Base-by-base conservation (phyloP, 306 rosid genomes). In the Sophora flavescens region DNA sequence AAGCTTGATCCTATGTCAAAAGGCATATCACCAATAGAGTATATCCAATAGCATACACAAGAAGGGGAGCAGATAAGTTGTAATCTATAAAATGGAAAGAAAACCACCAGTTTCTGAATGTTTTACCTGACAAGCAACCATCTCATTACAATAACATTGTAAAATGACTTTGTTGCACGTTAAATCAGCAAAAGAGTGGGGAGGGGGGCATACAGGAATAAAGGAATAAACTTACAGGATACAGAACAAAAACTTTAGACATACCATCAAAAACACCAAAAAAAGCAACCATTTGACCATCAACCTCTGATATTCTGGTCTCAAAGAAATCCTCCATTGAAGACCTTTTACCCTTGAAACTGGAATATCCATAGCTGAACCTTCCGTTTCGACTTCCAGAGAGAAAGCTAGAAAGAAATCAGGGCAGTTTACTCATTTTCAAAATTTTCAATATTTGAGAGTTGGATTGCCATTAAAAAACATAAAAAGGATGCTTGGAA, bases 221-320 rank as follows among this genome's bases (percentile, higher is more conserved):
- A 30, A 59, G 14, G 32, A 74, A 60, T 26, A 52, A 53, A 57
- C 57, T 38, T 36, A 33, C 63, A 74, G 9, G 65, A 63, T 33
- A n/a, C 70, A 78, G 26, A 44, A 63, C 56, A 74, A 26, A 64
- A 71, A 16, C 66, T 26, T 32, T 71, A 75, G 47, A 64, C 82
- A 59, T 90, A 93, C 97, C 97, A 85, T 93, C 97, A 75, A 93
- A 93, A 85, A 93, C 97, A 76, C 96, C 97, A 39, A 93, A 93
- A 84, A 93, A 90, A 12, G 92, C 97, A 26, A 93, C 97, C 88
- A 72, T 89, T 75, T 93, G 94, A 63, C 94, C 97, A 80, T 93
- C 93, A 52, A 93, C 83, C 78, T 90, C 97, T 35, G 93, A 89
- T 69, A 88, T 86, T 18, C 59, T 86, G 36, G 94, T 88, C 89